phyloP scores from a whole-genome alignment of 805 yeast genomes.

The Spencermartinsiella europaea region DNA sequence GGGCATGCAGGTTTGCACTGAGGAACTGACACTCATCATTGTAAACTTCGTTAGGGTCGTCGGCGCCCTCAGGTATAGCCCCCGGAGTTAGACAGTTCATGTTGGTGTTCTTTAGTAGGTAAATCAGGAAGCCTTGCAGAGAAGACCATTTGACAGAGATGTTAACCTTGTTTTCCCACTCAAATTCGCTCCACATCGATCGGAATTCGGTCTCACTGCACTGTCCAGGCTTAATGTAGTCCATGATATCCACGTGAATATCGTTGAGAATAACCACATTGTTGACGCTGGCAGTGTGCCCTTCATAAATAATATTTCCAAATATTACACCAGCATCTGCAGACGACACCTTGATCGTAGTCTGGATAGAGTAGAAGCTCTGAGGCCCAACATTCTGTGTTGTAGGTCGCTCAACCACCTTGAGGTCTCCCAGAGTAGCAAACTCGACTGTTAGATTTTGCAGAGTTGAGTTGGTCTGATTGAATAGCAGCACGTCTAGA shows the following conservation, averaged over 20 bases:
- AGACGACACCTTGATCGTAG: conserved; percentile 88
- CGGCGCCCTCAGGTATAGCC: conserved; percentile 62
- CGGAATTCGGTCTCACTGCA: conserved; percentile 89
- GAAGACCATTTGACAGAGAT: conserved; percentile 50
- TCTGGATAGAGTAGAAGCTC: conserved; percentile 85
- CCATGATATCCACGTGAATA: conserved; percentile 94
- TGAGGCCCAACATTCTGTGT: conserved; percentile 94
- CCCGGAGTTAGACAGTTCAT: conserved; percentile 93
- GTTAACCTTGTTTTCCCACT: conserved; percentile 98
- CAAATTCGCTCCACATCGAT: conserved; percentile 98
- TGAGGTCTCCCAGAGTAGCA: conserved; percentile 92
- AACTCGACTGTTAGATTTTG: conserved; percentile 90
- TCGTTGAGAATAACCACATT: conserved; percentile 90
- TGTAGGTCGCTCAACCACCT: conserved; percentile 86
- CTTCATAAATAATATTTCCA: conserved; percentile 95
- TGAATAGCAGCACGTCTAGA: conserved; percentile 86
- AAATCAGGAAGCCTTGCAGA: conserved; percentile 72
- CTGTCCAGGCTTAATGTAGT: conserved; percentile 91
- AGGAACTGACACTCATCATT: conserved; percentile 70
- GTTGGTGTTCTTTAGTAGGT: conserved; percentile 75
- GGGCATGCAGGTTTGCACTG: conserved; percentile 89
- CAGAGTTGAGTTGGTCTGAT: conserved; percentile 83
- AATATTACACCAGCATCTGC: conserved; percentile 98
- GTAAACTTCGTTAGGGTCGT: conserved; percentile 23
- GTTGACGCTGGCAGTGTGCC: conserved; percentile 84